phyloP scores from a whole-genome alignment of 306 rosid species.

The Castanea sativa region DNA sequence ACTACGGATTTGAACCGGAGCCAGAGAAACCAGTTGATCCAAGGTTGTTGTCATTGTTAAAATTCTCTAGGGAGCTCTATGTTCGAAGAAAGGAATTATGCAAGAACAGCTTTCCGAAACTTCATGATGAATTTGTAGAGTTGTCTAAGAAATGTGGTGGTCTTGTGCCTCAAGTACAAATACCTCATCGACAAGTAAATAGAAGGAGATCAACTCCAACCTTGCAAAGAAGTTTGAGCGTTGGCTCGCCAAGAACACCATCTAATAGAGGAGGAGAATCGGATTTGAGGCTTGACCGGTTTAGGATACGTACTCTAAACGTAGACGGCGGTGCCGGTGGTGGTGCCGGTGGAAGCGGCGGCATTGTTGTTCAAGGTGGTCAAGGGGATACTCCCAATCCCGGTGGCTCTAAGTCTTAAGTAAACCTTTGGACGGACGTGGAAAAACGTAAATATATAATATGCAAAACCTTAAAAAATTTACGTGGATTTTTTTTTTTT shows the following conservation, averaged over 20 bases:
- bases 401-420: too few species aligned
- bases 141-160: conserved; percentile 17
- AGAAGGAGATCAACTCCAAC: neutral
- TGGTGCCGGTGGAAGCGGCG: neutral
- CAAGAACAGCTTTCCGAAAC: conserved; percentile 28
- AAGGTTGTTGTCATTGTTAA: conserved; percentile 29
- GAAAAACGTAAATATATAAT: too few species aligned
- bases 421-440: too few species aligned
- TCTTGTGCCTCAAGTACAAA: neutral
- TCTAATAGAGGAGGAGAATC: neutral
- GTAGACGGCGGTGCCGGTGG: neutral
- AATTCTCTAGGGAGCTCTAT: conserved; percentile 41
- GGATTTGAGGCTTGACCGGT: neutral
- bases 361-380: neutral
- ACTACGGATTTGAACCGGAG: conserved; percentile 23
- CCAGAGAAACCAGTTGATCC: conserved; percentile 29
- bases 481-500: too few species aligned
- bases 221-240: neutral
- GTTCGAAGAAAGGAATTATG: conserved; percentile 27
- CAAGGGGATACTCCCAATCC: too few species aligned
- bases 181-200: too few species aligned
- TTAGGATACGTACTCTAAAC: neutral
- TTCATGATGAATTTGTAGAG: conserved; percentile 17
- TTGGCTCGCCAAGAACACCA: neutral
- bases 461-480: too few species aligned